These are phyloP conservation scores for Phytophthora idaei DNA, from an alignment of 352 stramenopile genomes.

Conservation along the genomic window DNA sequence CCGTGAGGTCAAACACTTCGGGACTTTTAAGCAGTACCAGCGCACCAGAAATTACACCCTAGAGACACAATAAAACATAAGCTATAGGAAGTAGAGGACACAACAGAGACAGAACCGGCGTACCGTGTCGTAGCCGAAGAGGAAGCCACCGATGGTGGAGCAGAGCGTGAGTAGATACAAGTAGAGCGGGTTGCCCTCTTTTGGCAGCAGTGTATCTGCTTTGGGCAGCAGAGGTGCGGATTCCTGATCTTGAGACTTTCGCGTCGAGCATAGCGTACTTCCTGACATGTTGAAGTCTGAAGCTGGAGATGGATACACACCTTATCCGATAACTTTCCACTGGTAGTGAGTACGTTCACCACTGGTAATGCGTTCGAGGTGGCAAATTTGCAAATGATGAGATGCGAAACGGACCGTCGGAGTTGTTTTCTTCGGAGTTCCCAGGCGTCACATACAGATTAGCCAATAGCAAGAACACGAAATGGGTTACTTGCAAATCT, in stretches of 20 bases:
- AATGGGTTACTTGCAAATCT: slow-evolving; percentile 31
- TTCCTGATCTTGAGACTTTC: slow-evolving; percentile 16
- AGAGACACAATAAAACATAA: slow-evolving; percentile 5
- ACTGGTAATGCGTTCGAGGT: slow-evolving; percentile 1
- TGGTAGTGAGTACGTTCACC: neutral
- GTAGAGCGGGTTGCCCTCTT: slow-evolving; percentile 27
- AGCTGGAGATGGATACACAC: slow-evolving; percentile 14
- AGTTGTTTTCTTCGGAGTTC: slow-evolving; percentile 1
- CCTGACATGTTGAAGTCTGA: slow-evolving; percentile 29
- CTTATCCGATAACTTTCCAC: slow-evolving; percentile 6
- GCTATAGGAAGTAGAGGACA: slow-evolving; percentile 46
- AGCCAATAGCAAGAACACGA: slow-evolving; percentile 22
- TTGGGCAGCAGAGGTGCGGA: slow-evolving; percentile 24
- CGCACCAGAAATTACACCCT: slow-evolving; percentile 80
- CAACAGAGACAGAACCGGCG: slow-evolving; percentile 34
- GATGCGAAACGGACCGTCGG: slow-evolving; percentile 13
- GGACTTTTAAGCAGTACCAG: slow-evolving; percentile 76
- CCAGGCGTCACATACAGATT: slow-evolving; percentile 13
- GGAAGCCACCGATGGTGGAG: slow-evolving; percentile 78
- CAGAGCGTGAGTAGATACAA: slow-evolving; percentile 76
- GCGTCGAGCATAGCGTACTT: slow-evolving; percentile 6
- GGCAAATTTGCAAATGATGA: slow-evolving; percentile 23
- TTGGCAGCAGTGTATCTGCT: slow-evolving; percentile 14
- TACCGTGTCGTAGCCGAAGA: slow-evolving; percentile 86
- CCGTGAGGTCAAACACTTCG: slow-evolving; percentile 60